These are phyloP conservation scores for Urochloa ruziziensis DNA, from an alignment of 176 grass and related monocot genomes.

Conservation along the genomic window DNA sequence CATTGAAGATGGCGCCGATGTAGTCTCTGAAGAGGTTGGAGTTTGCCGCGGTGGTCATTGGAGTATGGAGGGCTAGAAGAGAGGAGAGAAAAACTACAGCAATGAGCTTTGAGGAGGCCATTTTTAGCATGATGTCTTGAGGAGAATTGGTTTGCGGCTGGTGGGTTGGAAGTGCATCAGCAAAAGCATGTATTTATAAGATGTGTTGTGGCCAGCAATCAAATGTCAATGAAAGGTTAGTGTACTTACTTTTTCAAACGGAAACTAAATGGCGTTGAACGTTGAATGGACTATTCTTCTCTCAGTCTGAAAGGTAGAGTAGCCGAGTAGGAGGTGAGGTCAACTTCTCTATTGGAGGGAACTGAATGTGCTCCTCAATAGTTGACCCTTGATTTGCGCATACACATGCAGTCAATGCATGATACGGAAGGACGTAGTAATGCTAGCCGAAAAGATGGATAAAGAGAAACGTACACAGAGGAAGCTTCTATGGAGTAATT, in stretches of 20 bases:
- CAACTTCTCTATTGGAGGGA: background rate
- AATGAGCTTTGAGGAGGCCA: slow-evolving; percentile 46
- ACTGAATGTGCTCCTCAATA: background rate
- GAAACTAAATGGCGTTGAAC: background rate
- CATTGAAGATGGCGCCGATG: slow-evolving; percentile 65
- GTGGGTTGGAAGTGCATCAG: background rate
- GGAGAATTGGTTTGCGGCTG: background rate
- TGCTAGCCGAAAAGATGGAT: background rate
- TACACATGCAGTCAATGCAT: background rate
- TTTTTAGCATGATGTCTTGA: background rate
- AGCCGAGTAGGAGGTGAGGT: slow-evolving; percentile 4
- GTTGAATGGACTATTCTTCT: slow-evolving; percentile 8
- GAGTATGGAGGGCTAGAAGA: slow-evolving; percentile 15
- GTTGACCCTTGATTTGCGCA: background rate
- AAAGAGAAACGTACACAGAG: background rate
- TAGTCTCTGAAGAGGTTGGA: slow-evolving; percentile 77
- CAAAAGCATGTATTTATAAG: slow-evolving; percentile 20
- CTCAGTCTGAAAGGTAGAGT: background rate
- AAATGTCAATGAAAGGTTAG: background rate
- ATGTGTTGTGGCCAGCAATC: background rate
- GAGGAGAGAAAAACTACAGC: slow-evolving; percentile 18
- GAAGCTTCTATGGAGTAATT: background rate
- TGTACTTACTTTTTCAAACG: background rate
- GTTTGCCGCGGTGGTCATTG: slow-evolving; percentile 32
- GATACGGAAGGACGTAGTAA: background rate